Base-by-base conservation (phyloP, 2,329 filamentous ascomycete species). In the Metarhizium brunneum region DNA sequence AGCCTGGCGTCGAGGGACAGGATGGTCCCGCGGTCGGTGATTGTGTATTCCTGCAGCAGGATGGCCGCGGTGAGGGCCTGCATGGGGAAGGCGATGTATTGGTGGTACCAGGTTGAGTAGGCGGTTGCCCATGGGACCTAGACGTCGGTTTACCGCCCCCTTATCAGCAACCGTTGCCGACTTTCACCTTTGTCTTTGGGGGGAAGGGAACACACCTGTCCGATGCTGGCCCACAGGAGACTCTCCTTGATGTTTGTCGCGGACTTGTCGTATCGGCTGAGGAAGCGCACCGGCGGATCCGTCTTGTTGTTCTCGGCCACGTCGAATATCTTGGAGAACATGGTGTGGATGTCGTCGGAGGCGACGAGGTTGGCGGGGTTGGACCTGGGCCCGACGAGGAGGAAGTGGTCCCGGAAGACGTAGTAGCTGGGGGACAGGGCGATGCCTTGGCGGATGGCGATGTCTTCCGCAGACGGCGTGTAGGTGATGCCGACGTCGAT, bases 231-330 rank as follows among this genome's bases (percentile, higher is more conserved):
- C 74, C 75, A 79, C 2, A 77, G 62, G 42, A 68, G 59, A 0
- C 72, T 71, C 53, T 78, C 76, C 56, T 76, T 76, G 52, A 78
- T 76, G 57, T 76, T 78, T 3, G 73, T 76, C 0, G 76, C 75
- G 2, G 73, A 76, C 60, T 77, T 78, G 58, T 78, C 76, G 52
- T 69, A 78, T 1, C 76, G 69, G 35, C 65, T 71, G 11, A 77
- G 62, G 53, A 77, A 78, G 14, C 72, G 68, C 2, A 75, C 69
- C 0, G 69, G 67, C 0, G 66, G 62, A 2, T 65, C 59, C 0
- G 68, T 70, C 0, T 57, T 59, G 3, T 62, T 64, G 2, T 62
- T 67, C 40, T 72, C 66, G 1, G 70, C 70, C 3, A 69, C 67
- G 45, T 16, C 10, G 25, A 30, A 30, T 13, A 48, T 48, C 13